Base-by-base conservation (phyloP, 2,329 filamentous ascomycete genomes). In the Pestalotiopsis sp. region DNA sequence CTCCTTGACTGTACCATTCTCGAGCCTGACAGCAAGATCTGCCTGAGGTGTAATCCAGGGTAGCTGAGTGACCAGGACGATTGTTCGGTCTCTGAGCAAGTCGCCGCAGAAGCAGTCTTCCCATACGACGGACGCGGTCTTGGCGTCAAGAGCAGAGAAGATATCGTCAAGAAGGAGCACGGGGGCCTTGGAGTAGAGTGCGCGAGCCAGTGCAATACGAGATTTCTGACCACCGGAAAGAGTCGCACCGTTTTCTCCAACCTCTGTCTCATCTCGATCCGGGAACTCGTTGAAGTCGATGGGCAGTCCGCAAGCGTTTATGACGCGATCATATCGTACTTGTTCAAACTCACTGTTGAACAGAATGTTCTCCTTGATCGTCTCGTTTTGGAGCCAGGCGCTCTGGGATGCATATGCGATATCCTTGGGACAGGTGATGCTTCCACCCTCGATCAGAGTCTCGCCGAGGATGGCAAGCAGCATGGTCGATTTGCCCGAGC, bases 61-160 rank as follows among this genome's bases (percentile, higher is more conserved):
- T 52, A 87, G 75, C 71, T 90, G 88, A 3, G 86, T 89, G 3
- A 90, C 87, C 17, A 90, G 79, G 5, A 90, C 83, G 1, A 85
- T 82, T 1, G 88, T 90, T 38, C 87, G 81, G 9, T 84, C 86
- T 23, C 80, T 80, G 11, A 90, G 80, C 31, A 90, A 73, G 62
- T 87, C 85, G 61, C 83, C 81, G 69, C 87, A 89, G 73, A 90
- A 90, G 71, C 86, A 89, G 67, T 84, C 80, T 68, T 87, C 83
- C 84, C 87, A 90, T 1, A 90, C 81, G 2, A 82, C 79, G 17
- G 85, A 84, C 1, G 86, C 84, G 0, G 88, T 90, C 71, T 88
- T 87, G 20, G 87, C 83, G 72, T 90, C 88, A 0, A 90, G 80
- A 0, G 88, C 88, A 1, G 87, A 87, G 71, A 90, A 88, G 2